Evolutionary conservation across 805 yeast genomes (phyloP), one percentile per base, ranked within the genome.

Genomic region (Candida insectorum): DNA sequence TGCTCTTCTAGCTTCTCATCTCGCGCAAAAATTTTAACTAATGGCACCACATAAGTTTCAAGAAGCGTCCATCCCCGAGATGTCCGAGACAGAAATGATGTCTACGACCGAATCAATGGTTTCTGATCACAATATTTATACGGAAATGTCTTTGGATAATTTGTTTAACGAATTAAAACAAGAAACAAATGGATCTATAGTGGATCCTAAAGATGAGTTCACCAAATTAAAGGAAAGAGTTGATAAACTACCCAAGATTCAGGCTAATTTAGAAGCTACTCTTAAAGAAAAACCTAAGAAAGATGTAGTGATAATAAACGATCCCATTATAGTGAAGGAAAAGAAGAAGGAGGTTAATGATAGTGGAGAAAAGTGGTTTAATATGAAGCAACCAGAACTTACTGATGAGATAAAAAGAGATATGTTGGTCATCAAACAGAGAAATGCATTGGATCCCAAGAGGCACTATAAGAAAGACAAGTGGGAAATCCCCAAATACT

Each of bases 401-500:
- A 84, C 94, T 7, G 77, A 81, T 2, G 71, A 73, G 18, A 54
- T 85, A 14, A 83, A 83, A 51, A 71, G 95, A 39, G 97, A 93
- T 55, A 54, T 93, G 47, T 66, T 78, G 50, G 62, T 93, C 11
- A 68, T 93, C 39, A 81, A 86, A 51, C 85, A 91, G 64, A 78
- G 98, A 60, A 82, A 84, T 36, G 96, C 88, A 7, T 69, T 93
- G 41, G 97, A 93, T 54, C 97, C 97, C 6, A 93, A 93, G 62
- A 75, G 97, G 48, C 96, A 87, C 60, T 93, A 93, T 62, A 87
- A 85, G 60, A 86, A 85, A 56, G 93, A 83, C 39, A 79, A 79
- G 41, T 82, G 88, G 83, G 71, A 69, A 31, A 69, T 72, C 6
- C 91, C 95, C 28, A 85, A 84, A 49, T 77, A 70, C 44, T 88